Evolutionary conservation across 352 stramenopile species (phyloP).

Genomic region (Blastocystis sp.): DNA sequence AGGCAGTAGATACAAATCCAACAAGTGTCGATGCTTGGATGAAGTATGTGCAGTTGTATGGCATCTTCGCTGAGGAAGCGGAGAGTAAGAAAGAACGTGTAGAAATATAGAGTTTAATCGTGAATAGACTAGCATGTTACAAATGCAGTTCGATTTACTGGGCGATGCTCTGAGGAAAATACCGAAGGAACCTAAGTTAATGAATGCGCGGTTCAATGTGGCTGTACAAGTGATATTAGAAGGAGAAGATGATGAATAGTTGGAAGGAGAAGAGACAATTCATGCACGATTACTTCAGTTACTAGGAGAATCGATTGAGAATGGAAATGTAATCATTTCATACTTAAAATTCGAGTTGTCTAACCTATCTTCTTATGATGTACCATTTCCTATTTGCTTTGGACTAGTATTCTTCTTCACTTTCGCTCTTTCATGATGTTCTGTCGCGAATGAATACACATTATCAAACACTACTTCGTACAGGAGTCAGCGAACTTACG

Average conservation of each 20-base stretch:
- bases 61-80: not conserved
- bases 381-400: not conserved
- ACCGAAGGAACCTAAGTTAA: not conserved
- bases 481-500: not conserved
- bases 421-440: not conserved
- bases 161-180: constrained; percentile 16
- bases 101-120: not conserved
- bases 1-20: not conserved
- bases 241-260: not conserved
- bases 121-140: not conserved
- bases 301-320: not conserved
- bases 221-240: not conserved
- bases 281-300: not conserved
- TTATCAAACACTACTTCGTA: not conserved
- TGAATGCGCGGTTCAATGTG: not conserved
- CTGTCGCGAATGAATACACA: not conserved
- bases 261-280: not conserved
- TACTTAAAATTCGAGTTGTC: not conserved
- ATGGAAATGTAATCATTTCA: not conserved
- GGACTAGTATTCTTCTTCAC: not conserved
- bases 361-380: not conserved
- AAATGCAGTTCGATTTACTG: constrained; percentile 6
- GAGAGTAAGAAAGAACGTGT: constrained; percentile 10
- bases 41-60: not conserved
- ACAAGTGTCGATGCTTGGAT: not conserved